phyloP scores from a whole-genome alignment of 1,284 basidiomycete species.

The Heterobasidion irregulare region DNA sequence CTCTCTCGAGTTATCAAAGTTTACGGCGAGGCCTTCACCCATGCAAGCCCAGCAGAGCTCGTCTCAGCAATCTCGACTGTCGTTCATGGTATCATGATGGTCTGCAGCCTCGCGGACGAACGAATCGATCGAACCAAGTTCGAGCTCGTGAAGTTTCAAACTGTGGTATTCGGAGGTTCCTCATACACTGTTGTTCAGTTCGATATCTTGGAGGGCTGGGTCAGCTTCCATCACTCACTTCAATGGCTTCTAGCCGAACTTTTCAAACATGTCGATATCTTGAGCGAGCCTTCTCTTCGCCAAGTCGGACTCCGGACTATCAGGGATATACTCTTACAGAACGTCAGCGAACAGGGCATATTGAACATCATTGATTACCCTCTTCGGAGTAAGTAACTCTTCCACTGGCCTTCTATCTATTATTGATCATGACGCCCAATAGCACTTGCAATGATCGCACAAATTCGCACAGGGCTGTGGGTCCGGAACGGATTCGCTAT shows the following conservation, averaged over 20 bases:
- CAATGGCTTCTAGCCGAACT: constrained; percentile 92
- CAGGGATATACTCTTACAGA: constrained; percentile 51
- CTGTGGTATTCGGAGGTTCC: constrained; percentile 55
- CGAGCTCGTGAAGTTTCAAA: constrained; percentile 49
- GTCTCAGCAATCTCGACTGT: constrained; percentile 65
- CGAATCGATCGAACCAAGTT: constrained; percentile 63
- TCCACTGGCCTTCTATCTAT: background rate
- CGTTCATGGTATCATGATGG: constrained; percentile 65
- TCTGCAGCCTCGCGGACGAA: constrained; percentile 57
- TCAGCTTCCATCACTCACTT: constrained; percentile 92
- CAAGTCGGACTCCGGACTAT: constrained; percentile 45
- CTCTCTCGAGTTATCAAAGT: constrained; percentile 83
- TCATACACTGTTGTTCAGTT: constrained; percentile 63
- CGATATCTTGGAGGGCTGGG: constrained; percentile 73
- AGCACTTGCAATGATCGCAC: constrained; percentile 88
- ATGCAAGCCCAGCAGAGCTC: constrained; percentile 51
- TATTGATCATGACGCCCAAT: constrained; percentile 2
- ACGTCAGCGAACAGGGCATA: constrained; percentile 54
- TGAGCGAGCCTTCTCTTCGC: constrained; percentile 47
- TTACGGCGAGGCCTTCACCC: constrained; percentile 74
- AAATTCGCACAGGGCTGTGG: constrained; percentile 94
- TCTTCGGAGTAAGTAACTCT: constrained; percentile 56
- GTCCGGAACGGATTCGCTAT: constrained; percentile 96
- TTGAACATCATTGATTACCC: constrained; percentile 80
- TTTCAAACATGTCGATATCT: constrained; percentile 70